A percentile compares a stretch with the other conserved stretches of the same genome.
These are phyloP conservation scores for Suillus discolor DNA, from an alignment of 768 basidiomycete genomes.

Conservation along the genomic window DNA sequence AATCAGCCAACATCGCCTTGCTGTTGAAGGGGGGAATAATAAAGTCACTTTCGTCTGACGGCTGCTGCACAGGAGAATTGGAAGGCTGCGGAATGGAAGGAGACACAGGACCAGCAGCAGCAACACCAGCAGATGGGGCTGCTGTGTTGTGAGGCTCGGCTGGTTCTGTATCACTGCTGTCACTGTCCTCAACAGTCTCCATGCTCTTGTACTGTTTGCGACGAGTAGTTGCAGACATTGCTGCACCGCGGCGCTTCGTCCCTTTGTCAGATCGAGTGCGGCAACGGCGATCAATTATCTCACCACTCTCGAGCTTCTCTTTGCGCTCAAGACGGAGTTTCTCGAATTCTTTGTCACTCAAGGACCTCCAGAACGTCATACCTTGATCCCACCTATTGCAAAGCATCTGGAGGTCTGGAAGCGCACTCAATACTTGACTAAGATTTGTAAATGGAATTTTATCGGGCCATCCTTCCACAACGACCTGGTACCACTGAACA, in stretches of 20 bases:
- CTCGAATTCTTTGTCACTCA: neutral
- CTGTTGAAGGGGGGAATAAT: no score
- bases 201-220: neutral
- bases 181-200: neutral
- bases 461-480: neutral
- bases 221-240: neutral
- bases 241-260: neutral
- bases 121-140: no score
- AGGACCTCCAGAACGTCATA: neutral
- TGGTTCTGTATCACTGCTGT: neutral
- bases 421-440: neutral
- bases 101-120: no score
- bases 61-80: no score
- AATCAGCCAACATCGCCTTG: slow-evolving; percentile 1
- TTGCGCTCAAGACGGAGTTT: neutral
- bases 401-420: neutral
- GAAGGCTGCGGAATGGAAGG: no score
- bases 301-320: neutral
- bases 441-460: neutral
- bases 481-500: neutral
- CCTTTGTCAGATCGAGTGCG: neutral
- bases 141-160: no score
- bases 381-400: neutral
- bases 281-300: neutral
- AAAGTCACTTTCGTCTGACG: no score